A percentile compares a stretch with the other conserved stretches of the same genome.
These are phyloP conservation scores for Laguncularia racemosa DNA, from an alignment of 345 rosid genomes.

Conservation along the genomic window DNA sequence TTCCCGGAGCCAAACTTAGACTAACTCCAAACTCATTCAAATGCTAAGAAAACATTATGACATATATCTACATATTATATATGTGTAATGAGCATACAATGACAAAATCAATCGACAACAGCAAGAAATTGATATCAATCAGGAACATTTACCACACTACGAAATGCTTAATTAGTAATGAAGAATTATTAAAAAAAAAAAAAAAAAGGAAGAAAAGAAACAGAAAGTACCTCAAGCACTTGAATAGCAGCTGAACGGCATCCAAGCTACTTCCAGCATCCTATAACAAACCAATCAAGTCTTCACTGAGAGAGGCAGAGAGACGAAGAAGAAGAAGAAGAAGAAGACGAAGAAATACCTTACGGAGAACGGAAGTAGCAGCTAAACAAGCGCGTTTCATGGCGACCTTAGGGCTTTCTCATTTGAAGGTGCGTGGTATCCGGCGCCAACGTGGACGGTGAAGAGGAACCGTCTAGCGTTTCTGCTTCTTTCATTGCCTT, in stretches of 20 bases:
- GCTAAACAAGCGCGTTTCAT: slow-evolving; percentile 92
- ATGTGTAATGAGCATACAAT: no score
- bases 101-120: no score
- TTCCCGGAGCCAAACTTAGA: no score
- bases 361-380: slow-evolving; percentile 68
- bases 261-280: slow-evolving; percentile 59
- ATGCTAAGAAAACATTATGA: no score
- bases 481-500: slow-evolving; percentile 25
- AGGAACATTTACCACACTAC: background rate
- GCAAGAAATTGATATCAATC: no score
- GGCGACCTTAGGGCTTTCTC: slow-evolving; percentile 75
- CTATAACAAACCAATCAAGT: slow-evolving; percentile 23
- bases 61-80: no score
- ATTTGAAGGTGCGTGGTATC: slow-evolving; percentile 59
- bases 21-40: no score
- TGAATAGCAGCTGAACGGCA: slow-evolving; percentile 86
- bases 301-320: background rate
- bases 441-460: slow-evolving; percentile 95
- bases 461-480: slow-evolving; percentile 53
- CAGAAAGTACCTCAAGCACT: slow-evolving; percentile 79
- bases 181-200: background rate
- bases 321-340: background rate
- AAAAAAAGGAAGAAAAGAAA: background rate
- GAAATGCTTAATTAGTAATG: background rate
- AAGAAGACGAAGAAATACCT: slow-evolving; percentile 31